A percentile compares a stretch with the other conserved stretches of the same genome.
Evolutionary conservation across 495 filamentous ascomycete genomes (phyloP).

Genomic region (Tuber umbilicatum): DNA sequence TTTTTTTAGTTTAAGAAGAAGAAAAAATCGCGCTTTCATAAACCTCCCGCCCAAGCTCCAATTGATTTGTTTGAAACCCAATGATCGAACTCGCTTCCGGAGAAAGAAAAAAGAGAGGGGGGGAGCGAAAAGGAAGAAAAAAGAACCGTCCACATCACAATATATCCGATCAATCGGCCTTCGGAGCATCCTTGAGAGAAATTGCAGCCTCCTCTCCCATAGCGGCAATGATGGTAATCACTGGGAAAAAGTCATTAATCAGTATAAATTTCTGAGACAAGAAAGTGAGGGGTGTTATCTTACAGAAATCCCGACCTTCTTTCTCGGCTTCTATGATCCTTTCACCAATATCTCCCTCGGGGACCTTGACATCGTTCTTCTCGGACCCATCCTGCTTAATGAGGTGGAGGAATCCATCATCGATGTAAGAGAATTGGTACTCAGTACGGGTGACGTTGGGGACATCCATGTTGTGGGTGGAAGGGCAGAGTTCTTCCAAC

Average conservation of each 20-base stretch:
- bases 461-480: slow-evolving; percentile 99
- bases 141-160: slow-evolving; percentile 6
- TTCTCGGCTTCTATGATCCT: slow-evolving; percentile 65
- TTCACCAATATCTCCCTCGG: slow-evolving; percentile 78
- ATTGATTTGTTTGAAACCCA: slow-evolving; percentile 29
- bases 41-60: slow-evolving; percentile 1
- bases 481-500: slow-evolving; percentile 96
- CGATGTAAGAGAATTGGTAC: slow-evolving; percentile 67
- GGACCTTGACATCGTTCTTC: slow-evolving; percentile 93
- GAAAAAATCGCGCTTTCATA: neutral
- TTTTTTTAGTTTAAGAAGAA: slow-evolving; percentile 21
- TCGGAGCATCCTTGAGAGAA: slow-evolving; percentile 83
- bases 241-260: slow-evolving; percentile 46
- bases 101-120: slow-evolving; percentile 25
- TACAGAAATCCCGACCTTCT: slow-evolving; percentile 72
- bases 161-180: slow-evolving; percentile 9
- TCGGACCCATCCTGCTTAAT: slow-evolving; percentile 71
- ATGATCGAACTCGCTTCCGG: slow-evolving; percentile 37
- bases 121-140: slow-evolving; percentile 23
- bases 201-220: slow-evolving; percentile 94
- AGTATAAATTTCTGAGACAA: neutral
- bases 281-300: slow-evolving; percentile 44
- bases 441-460: slow-evolving; percentile 82
- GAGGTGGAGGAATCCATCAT: slow-evolving; percentile 85
- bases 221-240: slow-evolving; percentile 81